Conservation (phyloP, 225 moss, liverwort and hornwort genomes). For the Marchantia paleacea region DNA sequence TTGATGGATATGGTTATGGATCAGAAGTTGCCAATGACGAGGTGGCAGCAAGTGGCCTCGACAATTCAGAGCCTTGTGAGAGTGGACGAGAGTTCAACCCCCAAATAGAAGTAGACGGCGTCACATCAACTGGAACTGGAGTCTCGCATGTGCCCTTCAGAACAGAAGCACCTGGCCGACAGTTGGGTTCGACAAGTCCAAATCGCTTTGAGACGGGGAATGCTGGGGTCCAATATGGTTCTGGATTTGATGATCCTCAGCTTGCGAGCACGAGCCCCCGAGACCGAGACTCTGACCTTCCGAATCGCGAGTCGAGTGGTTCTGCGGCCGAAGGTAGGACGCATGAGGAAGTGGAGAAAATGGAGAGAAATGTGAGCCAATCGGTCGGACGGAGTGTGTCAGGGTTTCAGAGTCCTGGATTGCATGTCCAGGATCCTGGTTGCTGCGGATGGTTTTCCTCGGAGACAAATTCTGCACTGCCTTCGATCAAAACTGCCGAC, state of each 20-base stretch:
- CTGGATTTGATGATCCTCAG: background rate
- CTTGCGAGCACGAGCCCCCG: background rate
- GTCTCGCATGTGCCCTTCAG: background rate
- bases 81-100: slow-evolving; percentile 5
- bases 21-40: slow-evolving; percentile 19
- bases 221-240: background rate
- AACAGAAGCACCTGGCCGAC: background rate
- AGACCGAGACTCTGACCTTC: background rate
- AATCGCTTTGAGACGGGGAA: background rate
- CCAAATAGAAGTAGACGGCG: background rate
- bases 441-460: slow-evolving; percentile 35
- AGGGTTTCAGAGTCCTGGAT: slow-evolving; percentile 11
- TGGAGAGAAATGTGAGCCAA: slow-evolving; percentile 26
- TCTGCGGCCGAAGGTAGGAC: slow-evolving; percentile 17
- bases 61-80: background rate
- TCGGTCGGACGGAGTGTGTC: slow-evolving; percentile 18
- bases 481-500: background rate
- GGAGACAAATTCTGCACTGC: slow-evolving; percentile 11
- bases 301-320: slow-evolving; percentile 7
- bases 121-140: background rate
- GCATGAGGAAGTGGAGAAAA: slow-evolving; percentile 26
- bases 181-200: background rate
- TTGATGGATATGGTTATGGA: slow-evolving; percentile 19
- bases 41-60: slow-evolving; percentile 3
- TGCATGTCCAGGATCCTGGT: slow-evolving; percentile 26